Evolutionary conservation across 176 grass and related monocot genomes (phyloP).

Genomic region (Hordeum marinum): DNA sequence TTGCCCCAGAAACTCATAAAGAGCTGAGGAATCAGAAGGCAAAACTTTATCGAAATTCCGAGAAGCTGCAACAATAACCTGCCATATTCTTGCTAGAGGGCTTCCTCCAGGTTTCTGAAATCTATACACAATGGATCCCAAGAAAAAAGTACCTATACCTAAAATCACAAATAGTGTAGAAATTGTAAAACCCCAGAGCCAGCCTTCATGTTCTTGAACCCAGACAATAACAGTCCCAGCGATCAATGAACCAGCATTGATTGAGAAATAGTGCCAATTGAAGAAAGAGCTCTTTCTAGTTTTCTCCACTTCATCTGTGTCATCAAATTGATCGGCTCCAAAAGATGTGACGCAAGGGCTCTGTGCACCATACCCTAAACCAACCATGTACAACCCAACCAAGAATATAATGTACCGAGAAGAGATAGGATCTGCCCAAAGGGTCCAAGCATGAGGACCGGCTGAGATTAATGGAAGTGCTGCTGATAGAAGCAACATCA

Average conservation of each 20-base stretch:
- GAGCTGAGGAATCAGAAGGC: constrained; percentile 57
- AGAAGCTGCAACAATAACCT: constrained; percentile 56
- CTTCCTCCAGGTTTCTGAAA: constrained; percentile 85
- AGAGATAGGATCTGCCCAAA: constrained; percentile 39
- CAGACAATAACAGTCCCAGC: constrained; percentile 67
- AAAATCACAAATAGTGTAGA: constrained; percentile 53
- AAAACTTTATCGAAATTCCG: constrained; percentile 45
- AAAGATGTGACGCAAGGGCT: constrained; percentile 73
- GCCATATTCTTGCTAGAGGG: constrained; percentile 63
- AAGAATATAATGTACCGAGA: constrained; percentile 57
- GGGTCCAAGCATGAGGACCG: constrained; percentile 19
- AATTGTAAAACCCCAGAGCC: constrained; percentile 66
- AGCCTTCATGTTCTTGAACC: constrained; percentile 72
- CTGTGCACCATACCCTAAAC: constrained; percentile 61
- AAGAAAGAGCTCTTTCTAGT: constrained; percentile 74
- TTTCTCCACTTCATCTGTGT: constrained; percentile 61
- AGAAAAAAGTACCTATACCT: constrained; percentile 53
- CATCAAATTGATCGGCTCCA: constrained; percentile 84
- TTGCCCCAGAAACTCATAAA: constrained; percentile 63
- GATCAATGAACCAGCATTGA: constrained; percentile 65
- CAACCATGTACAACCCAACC: constrained; percentile 70
- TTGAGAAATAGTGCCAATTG: constrained; percentile 63
- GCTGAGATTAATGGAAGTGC: constrained; percentile 36
- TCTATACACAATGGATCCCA: constrained; percentile 66
- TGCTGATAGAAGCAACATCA: constrained; percentile 60